Base-by-base conservation (phyloP, 345 rosid genomes). In the Salix udensis region DNA sequence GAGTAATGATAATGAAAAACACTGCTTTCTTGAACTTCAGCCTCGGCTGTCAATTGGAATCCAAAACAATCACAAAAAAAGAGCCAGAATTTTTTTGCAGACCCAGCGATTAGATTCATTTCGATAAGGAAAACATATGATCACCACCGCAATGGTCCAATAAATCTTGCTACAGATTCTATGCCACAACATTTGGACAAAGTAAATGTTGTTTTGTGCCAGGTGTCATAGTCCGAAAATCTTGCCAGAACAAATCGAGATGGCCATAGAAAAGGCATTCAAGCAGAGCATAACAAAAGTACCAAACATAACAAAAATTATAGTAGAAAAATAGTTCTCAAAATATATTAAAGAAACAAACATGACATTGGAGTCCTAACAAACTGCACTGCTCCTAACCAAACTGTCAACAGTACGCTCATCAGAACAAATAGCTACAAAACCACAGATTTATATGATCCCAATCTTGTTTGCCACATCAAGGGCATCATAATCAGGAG, bases 401-500 rank as follows among this genome's bases (percentile, higher is more conserved):
- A 75, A 84, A 78, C 24, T 71, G 77, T 74, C 60, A 39, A 65
- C 7, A 36, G 24, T 23, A 23, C 2, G 23, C 18, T 40, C 23
- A 3, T 67, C 15, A 15, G 11, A 50, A 65, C 21, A n/a, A 46
- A 55, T 18, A 24, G 67, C 55, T n/a, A 70, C 30, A 71, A 65
- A 75, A 50, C 26, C 9, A 21, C 11, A n/a, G 16, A 24, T 40
- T 73, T 81, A 77, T 26, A 81, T 72, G 66, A 77, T 81, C 12
- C 80, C 80, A 50, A 81, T 76, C 72, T 81, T 76, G 77, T 68
- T 81, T 16, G 84, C 84, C 23, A 77, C 84, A 73, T 81, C 80
- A 68, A 81, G 74, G 4, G 90, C 91, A 79, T 89, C 94, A 21
- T 88, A 90, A 68, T 86, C 96, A 0, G 89, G 91, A 44, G 91